Conservation (phyloP, 345 rosid species). For the Syzygium grande region DNA sequence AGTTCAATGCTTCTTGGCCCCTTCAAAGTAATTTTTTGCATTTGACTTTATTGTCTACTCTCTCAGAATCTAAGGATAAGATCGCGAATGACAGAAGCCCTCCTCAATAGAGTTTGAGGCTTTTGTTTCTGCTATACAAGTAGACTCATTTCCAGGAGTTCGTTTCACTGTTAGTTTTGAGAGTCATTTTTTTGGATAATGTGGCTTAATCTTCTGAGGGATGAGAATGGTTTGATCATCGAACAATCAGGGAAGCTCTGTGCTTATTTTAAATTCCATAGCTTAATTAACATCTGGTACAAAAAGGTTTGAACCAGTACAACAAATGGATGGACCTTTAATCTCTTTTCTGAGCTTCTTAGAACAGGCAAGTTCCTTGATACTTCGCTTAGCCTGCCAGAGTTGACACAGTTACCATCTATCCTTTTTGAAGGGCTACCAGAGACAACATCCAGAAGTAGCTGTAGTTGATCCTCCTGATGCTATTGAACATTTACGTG, state of each 20-base stretch:
- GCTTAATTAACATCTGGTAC: not conserved
- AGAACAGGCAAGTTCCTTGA: not conserved
- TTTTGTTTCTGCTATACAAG: not conserved
- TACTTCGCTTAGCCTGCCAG: not conserved
- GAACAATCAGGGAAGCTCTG: not conserved
- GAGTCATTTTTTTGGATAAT: not conserved
- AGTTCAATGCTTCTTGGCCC: not conserved
- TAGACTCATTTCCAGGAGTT: not conserved
- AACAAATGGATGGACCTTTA: not conserved
- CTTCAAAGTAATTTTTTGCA: not conserved
- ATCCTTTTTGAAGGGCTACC: slow-evolving; percentile 51
- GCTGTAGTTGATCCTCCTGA: slow-evolving; percentile 79
- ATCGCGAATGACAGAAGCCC: not conserved
- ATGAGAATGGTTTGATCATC: not conserved
- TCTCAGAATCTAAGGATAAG: not conserved
- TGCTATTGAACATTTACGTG: slow-evolving; percentile 54
- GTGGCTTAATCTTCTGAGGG: not conserved
- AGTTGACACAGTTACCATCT: not conserved
- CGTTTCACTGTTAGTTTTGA: not conserved
- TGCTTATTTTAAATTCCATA: not conserved
- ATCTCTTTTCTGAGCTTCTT: not conserved
- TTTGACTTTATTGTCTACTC: not conserved
- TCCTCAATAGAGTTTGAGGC: not conserved
- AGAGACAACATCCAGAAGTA: slow-evolving; percentile 69
- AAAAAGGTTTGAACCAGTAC: not conserved